Evolutionary conservation across 495 filamentous ascomycete genomes (phyloP).

Genomic region (Tirmania nivea): DNA sequence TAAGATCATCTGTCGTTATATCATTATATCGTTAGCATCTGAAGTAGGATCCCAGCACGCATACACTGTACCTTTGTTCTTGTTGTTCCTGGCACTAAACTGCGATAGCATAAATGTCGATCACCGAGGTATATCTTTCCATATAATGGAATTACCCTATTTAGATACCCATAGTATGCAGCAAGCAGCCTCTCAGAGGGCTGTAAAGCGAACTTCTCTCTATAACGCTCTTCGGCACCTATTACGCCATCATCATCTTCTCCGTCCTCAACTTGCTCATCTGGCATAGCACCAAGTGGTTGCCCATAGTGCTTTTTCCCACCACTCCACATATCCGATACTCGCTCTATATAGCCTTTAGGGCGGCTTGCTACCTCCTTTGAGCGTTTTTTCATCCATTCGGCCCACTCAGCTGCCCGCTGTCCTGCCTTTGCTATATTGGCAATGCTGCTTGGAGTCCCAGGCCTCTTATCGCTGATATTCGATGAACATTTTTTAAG

Average conservation of each 20-base stretch:
- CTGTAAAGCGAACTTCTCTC: conserved; percentile 73
- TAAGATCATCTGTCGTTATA: conserved; percentile 37
- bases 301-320: conserved; percentile 76
- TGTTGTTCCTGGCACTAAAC: conserved; percentile 70
- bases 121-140: conserved; percentile 92
- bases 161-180: conserved; percentile 70
- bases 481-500: no score
- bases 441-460: no score
- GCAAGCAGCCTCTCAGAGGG: conserved; percentile 69
- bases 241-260: conserved; percentile 35
- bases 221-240: conserved; percentile 55
- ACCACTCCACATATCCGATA: conserved; percentile 93
- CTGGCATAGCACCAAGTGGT: conserved; percentile 40
- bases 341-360: conserved; percentile 93
- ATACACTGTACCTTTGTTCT: conserved; percentile 43
- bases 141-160: conserved; percentile 77
- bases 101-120: conserved; percentile 82
- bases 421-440: conserved; percentile 52
- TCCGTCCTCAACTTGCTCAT: conserved; percentile 30
- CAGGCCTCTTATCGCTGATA: no score
- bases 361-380: conserved; percentile 81
- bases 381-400: conserved; percentile 52
- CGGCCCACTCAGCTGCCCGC: conserved; percentile 64
- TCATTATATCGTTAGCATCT: not conserved
- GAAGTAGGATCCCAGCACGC: not conserved